These are phyloP conservation scores for Rheum nobile DNA, from an alignment of 148 eudicot species.

Conservation along the genomic window DNA sequence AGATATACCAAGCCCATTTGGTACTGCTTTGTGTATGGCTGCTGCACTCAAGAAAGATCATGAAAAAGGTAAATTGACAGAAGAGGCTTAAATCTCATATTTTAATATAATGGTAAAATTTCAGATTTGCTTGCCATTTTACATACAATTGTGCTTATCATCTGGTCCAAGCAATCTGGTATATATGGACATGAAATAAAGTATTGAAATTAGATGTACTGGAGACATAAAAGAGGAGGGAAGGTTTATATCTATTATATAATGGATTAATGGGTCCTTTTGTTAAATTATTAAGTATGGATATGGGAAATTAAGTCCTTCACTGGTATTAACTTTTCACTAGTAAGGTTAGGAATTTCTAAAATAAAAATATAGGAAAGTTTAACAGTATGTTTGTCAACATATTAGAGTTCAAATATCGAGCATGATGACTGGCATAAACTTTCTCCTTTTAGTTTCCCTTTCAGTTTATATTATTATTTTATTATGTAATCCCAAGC, in stretches of 20 bases:
- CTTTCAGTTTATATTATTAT: neutral
- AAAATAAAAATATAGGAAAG: neutral
- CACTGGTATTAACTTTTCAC: neutral
- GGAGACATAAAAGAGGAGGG: neutral
- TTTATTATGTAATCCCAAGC: neutral
- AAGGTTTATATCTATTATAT: neutral
- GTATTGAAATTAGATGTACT: neutral
- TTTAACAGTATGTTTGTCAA: neutral
- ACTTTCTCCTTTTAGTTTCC: neutral
- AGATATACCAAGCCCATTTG: constrained; percentile 62
- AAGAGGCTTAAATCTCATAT: neutral
- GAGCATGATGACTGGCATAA: neutral
- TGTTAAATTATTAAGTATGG: neutral
- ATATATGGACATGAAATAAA: neutral
- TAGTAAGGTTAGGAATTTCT: neutral
- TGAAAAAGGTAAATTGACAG: constrained; percentile 48
- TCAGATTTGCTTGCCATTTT: neutral
- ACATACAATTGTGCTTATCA: neutral
- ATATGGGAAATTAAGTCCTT: neutral
- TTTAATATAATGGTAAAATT: neutral
- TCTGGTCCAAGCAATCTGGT: neutral
- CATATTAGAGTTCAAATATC: neutral
- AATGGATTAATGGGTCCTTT: neutral
- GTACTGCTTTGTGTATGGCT: constrained; percentile 96
- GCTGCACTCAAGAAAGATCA: constrained; percentile 91